Base-by-base conservation (phyloP, 768 basidiomycete genomes). In the Agrocybe praecox region DNA sequence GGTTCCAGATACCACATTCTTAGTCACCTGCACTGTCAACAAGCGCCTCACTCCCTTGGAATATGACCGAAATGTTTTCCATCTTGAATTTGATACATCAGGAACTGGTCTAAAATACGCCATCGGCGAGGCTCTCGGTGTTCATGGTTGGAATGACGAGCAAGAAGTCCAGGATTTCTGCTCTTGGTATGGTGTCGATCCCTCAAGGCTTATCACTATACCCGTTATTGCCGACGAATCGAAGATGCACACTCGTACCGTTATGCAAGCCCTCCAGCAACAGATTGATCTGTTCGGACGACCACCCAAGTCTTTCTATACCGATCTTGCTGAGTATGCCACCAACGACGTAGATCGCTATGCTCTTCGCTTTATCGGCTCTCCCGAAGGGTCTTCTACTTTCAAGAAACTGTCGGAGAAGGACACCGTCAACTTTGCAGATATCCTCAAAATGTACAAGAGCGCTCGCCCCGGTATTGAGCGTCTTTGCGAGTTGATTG, bases 11-110 rank as follows among this genome's bases (percentile, higher is more conserved):
- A 88, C 89, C 66, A 98, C 95, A 21, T 98, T 83, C 83, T 85
- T 98, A 53, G 88, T 98, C 55, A 96, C 92, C 9, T 96, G 94
- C 71, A 85, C 88, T 6, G 95, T 97, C 71, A 98, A 98, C 76
- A 87, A 88, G 44, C 92, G 97, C 29, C 84, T 99, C 47, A 98
- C 97, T 1, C 97, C 97, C 29, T 72, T 85, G 62, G 94, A 96
- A 59, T 99, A 99, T 74, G 91, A 98, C 72, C 92, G 97, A 63
- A 98, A 99, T 73, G 95, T 99, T 29, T 98, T 98, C 81, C 97
- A 99, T 75, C 82, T 99, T 63, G 97, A 98, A 76, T 96, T 99
- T 69, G 87, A 95, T 69, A 94, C 92, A 2, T 77, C 83, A 23
- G 92, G 92, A 29, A 99, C 97, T 21, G 95, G 95, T 9, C 81